Base-by-base conservation (phyloP, 129 eudicot genomes). In the Saussurea involucrata region DNA sequence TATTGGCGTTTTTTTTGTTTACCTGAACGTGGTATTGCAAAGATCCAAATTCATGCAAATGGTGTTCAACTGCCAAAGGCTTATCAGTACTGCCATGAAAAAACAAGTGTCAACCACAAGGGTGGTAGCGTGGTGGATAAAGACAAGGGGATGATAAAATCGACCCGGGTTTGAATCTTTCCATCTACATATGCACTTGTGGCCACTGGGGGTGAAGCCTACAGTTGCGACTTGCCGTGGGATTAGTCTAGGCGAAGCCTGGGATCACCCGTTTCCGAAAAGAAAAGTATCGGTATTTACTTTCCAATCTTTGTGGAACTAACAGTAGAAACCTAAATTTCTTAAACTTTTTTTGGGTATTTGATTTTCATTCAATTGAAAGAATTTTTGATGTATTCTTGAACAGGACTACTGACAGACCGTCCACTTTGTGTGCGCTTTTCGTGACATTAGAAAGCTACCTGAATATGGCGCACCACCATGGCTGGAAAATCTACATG, bases 11-110 rank as follows among this genome's bases (percentile, higher is more conserved):
- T 49, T 53, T 53, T 37, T 40, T 40, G 61, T 36, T 77, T 83
- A 95, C 99, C 97, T 92, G 88, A 81, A 92, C 63, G 81, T 90
- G 96, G 84, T 95, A 95, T 79, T 92, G 88, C 46, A 95, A 86
- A 2, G 91, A 90, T 63, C 99, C 99, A 80, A 95, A 95, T 82
- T 95, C 99, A 72, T 90, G 89, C 80, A 92, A 80, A 74, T 87
- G 90, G 79, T 92, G 97, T 68, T 95, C 99, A 21, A 90, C 72
- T 76, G 88, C 96, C 83, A 80, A 24, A 31, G 95, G 92, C 73
- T 81, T 82, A 68, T 92, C 92, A 11, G 91, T 82, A 21, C 99
- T 95, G 88, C 68, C 72, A 63, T 25, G 32, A 74, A 85, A 66
- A n/a, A 84, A 80, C 74, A 74, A 53, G 22, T 53, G 22, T 53